Base-by-base conservation (phyloP, 805 yeast genomes). In the Pichia paraexigua region DNA sequence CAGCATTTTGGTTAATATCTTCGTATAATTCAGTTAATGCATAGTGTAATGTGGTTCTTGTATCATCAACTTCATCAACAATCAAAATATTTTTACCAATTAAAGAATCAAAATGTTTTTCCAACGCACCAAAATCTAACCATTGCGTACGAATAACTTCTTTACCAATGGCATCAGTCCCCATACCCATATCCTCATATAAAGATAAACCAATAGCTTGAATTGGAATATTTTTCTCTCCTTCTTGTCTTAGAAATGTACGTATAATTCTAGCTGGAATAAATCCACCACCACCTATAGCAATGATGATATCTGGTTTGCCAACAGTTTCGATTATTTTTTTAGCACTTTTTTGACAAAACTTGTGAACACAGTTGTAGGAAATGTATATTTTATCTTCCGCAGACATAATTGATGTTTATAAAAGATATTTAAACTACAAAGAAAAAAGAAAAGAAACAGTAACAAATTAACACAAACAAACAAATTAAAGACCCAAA, bases 51-150 rank as follows among this genome's bases (percentile, higher is more conserved):
- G 96, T 88, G 49, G 96, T 88, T 75, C 96, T 84, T 24, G 95
- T 87, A 65, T 88, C 96, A 67, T 88, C 96, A 45, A 88, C 96
- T 71, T 88, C 96, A 67, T 88, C 96, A 37, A 88, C 94, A 60
- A 88, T 86, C 58, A 88, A 70, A 40, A 88, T 75, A 64, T 82
- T 83, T 69, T 87, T 88, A 59, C 95, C 95, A 53, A 88, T 83
- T 56, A 88, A 74, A 45, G 87, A 82, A 58, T 83, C 86, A 58
- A 83, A 80, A 68, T 83, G 87, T 67, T 80, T 74, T 47, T 74
- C 76, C 49, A 86, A 71, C 46, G 86, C 79, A 57, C 86, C 83
- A 68, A 87, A 86, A 64, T 88, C 95, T 45, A 88, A 76, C 96
- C 96, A 88, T 71, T 88, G 96, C 24, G 95, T 88, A 66, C 95